Conservation (phyloP, 179 eudicot genomes). For the Vitellaria paradoxa region DNA sequence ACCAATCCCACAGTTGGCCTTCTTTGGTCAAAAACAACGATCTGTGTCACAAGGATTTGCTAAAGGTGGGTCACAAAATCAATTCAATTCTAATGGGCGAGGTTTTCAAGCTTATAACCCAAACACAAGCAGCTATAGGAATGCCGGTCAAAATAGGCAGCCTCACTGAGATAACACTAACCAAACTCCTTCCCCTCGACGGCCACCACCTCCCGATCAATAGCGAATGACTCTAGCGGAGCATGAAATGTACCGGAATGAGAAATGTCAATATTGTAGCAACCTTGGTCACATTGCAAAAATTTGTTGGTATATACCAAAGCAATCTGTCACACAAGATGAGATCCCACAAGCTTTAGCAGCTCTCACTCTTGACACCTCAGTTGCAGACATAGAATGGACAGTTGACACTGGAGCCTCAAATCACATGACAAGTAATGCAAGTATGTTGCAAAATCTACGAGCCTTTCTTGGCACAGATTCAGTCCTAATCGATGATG, state of each 20-base stretch:
- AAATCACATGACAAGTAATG: conserved; percentile 14
- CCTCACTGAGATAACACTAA: too few species aligned
- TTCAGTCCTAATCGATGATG: conserved; percentile 1
- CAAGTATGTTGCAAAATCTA: neutral
- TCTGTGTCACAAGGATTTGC: too few species aligned
- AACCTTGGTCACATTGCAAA: neutral
- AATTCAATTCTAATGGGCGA: too few species aligned
- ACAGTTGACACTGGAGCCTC: neutral
- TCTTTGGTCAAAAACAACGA: too few species aligned
- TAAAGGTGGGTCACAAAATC: too few species aligned
- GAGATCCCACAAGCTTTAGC: neutral
- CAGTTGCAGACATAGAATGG: neutral
- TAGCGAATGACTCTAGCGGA: neutral
- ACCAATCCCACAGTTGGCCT: too few species aligned
- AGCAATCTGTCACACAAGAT: neutral
- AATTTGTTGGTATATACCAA: conserved; percentile 6
- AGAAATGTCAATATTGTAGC: conserved; percentile 1
- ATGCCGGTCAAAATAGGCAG: too few species aligned
- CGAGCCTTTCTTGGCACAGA: neutral
- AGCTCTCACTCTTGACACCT: conserved; percentile 1
- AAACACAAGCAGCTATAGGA: too few species aligned
- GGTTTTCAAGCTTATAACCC: too few species aligned
- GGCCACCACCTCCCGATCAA: neutral
- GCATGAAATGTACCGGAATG: neutral
- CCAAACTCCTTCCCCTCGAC: neutral